Base-by-base conservation (phyloP, 345 rosid genomes). In the Kernera saxatilis region DNA sequence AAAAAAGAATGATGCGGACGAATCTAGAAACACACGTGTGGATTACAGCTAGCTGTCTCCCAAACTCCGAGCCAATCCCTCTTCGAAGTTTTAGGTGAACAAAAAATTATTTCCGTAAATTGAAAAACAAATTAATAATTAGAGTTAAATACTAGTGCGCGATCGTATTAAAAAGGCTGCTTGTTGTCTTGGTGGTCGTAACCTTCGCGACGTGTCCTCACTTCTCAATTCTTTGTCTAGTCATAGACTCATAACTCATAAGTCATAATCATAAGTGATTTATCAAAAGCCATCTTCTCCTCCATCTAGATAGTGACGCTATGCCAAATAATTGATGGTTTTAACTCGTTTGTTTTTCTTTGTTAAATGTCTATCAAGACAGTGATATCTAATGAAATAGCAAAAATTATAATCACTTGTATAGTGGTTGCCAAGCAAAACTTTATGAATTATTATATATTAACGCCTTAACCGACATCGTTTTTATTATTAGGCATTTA, bases 1-100 rank as follows among this genome's bases (percentile, higher is more conserved):
- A n/a, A n/a, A 32, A 52, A 4, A 52, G 13, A 25, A 25, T 23
- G 3, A 50, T 13, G 33, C 18, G 55, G 55, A 43, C 6, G 2
- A 13, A 50, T 49, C 32, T 33, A 35, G 15, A 48, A 35, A 48
- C 58, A 50, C 70, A 65, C 70, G 70, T 65, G 59, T 49, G 58
- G 48, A 5, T 23, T 14, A 65, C 48, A 49, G 36, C 59, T 50
- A 36, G 58, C 58, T 65, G 70, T 65, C 48, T 50, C 56, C 56
- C 35, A 25, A 17, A 35, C 25, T 49, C 58, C 58, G 46, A 50
- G 58, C 41, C n/a, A 65, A 36, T 50, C 70, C 36, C n/a, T 37
- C 7, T 46, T 32, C n/a, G 53, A 14, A 44, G 26, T 7, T 64
- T 12, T 13, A 19, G 22, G 6, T 23, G 3, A 12, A 55, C 26